Percentiles rank a stretch among this genome's conserved stretches.
Conservation (phyloP, 2,329 filamentous ascomycete species). For the Cladosporium phlei region DNA sequence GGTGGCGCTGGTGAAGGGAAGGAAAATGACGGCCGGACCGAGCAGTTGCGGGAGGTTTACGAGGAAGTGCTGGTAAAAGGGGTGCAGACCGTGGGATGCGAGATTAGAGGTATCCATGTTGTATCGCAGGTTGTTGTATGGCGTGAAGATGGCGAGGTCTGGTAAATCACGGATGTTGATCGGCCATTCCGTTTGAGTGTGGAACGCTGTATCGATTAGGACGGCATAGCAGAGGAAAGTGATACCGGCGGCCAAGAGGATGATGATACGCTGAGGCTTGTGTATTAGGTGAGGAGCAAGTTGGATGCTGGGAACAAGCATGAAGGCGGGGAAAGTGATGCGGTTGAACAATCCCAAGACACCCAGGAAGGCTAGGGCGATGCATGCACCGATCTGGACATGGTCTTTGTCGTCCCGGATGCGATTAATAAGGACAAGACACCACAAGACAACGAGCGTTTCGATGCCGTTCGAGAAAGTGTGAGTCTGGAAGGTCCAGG, state of each 20-base stretch:
- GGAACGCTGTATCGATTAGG: constrained; percentile 44
- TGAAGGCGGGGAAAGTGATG: constrained; percentile 92
- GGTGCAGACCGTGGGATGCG: constrained; percentile 50
- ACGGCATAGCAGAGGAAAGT: constrained; percentile 64
- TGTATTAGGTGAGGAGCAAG: constrained; percentile 79
- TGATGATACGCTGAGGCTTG: constrained; percentile 50
- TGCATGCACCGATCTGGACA: constrained; percentile 70
- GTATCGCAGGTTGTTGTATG: constrained; percentile 50
- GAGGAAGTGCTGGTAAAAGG: constrained; percentile 48
- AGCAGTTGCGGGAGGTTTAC: constrained; percentile 51
- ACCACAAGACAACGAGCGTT: constrained; percentile 89
- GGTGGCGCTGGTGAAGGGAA: constrained; percentile 47
- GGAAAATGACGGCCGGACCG: constrained; percentile 46
- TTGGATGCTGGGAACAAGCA: constrained; percentile 76
- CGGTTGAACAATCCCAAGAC: constrained; percentile 92
- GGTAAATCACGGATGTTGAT: constrained; percentile 64
- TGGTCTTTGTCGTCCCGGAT: constrained; percentile 75
- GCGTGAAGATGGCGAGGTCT: constrained; percentile 48
- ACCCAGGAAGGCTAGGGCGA: constrained; percentile 71
- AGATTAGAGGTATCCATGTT: constrained; percentile 47
- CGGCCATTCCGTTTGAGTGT: constrained; percentile 51
- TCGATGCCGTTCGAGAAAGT: constrained; percentile 98
- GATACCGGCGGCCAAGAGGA: constrained; percentile 68
- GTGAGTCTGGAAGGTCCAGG: constrained; percentile 97
- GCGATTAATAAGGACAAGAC: constrained; percentile 81